These are phyloP conservation scores for Fusarium torreyae DNA, from an alignment of 2,329 filamentous ascomycete species.

Conservation along the genomic window DNA sequence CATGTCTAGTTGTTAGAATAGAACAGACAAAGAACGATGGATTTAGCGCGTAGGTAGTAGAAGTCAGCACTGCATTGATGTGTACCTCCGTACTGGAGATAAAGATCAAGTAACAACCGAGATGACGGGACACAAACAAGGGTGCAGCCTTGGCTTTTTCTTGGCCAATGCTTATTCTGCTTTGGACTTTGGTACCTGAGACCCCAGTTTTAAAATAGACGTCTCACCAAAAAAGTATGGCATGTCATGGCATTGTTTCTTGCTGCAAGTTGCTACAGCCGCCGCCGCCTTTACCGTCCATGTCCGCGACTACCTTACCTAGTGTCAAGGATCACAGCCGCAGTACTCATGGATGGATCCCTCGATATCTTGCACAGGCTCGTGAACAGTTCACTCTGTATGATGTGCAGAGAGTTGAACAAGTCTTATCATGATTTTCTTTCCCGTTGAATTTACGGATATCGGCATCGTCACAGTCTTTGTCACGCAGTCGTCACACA, in stretches of 20 bases:
- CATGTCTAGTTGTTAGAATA: too few relatives aligned
- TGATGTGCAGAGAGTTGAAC: too few relatives aligned
- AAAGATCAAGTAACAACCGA: not conserved
- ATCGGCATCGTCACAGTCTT: constrained; percentile 17
- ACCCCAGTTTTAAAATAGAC: constrained; percentile 25
- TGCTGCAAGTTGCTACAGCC: constrained; percentile 1
- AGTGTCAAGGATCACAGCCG: constrained; percentile 8
- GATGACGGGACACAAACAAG: not conserved
- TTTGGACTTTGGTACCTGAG: constrained; percentile 12
- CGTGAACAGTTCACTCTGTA: too few relatives aligned
- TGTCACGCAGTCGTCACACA: constrained; percentile 1
- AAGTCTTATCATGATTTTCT: not conserved
- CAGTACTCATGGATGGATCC: not conserved
- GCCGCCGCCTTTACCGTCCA: constrained; percentile 7
- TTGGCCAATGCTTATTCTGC: constrained; percentile 34
- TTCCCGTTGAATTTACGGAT: constrained; percentile 2
- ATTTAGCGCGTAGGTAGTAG: not conserved
- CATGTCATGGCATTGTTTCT: not conserved
- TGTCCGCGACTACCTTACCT: not conserved
- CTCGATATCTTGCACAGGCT: too few relatives aligned
- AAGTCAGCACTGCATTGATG: too few relatives aligned
- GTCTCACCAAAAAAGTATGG: constrained; percentile 14
- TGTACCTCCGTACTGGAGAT: constrained; percentile 1
- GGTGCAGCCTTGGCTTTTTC: constrained; percentile 23
- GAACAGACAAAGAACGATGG: too few relatives aligned